Base-by-base conservation (phyloP, 805 yeast genomes). In the Candida dajiaensis region DNA sequence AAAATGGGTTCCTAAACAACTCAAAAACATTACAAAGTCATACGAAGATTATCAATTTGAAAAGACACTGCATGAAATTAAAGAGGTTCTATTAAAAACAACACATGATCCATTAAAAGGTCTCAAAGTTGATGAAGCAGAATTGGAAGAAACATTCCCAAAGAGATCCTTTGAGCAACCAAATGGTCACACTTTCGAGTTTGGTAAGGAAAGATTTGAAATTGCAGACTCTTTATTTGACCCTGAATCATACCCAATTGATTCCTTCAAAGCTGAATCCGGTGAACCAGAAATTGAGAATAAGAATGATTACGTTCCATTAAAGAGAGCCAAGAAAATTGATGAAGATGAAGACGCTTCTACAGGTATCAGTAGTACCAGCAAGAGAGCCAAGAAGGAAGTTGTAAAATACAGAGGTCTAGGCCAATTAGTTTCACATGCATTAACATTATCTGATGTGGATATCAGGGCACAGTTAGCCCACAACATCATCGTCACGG, bases 381-480 rank as follows among this genome's bases (percentile, higher is more conserved):
- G 56, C 46, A 56, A 69, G 63, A 46, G 62, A 59, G 40, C 57
- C 55, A 53, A 55, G 42, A 53, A 50, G 38, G 59, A 46, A 31
- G 38, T 48, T 4, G 55, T 57, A 22, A 61, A 56, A 5, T 51
- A 60, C 19, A 61, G 69, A 46, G 86, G 87, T 3, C 55, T 89
- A 15, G 76, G 85, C 2, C 81, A 77, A 48, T 68, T 89, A 50
- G 73, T 78, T 46, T 75, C 76, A 40, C 80, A 73, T 53, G 77
- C 78, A 23, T 70, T 74, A 48, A 73, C 75, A 42, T 69, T 73
- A 47, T 75, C 83, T 41, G 97, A 90, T 65, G 85, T 89, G 23
- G 95, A 86, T 68, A 70, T 86, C 53, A 75, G 95, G 49, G 85
- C 96, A 1, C 85, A 89, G 38, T 71, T 89, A 20, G 96, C 96